Evolutionary conservation across 352 stramenopile genomes (phyloP), one percentile per base, ranked within the genome.

Genomic region (Phytophthora capsici): DNA sequence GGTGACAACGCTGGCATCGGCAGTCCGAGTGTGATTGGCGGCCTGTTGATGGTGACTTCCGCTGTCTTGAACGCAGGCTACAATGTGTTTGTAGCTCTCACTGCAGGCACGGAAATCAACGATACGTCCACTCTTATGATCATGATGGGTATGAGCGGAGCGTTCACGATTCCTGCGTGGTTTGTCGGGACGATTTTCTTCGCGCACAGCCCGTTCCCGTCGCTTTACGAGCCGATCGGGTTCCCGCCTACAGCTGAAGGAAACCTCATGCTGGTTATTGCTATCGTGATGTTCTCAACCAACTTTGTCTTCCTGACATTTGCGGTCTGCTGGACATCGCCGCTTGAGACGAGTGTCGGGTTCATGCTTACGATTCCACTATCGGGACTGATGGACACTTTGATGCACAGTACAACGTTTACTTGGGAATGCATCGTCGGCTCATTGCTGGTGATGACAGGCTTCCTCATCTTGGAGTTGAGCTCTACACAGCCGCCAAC

Each of bases 361-460:
- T 85, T 73, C 45, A 86, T 89, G 80, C 65, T 86, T 23, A 86
- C 69, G 32, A 85, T 89, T 38, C 80, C 80, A 10, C 44, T 87
- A 14, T 84, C 80, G 12, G 80, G 63, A 6, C 7, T 84, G 7
- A 60, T 84, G 30, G 78, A 89, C 55, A 74, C 69, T 8, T 25
- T 81, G 20, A 41, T 86, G 38, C 77, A 87, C 57, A 47, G 67
- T 50, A 79, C 78, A 14, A 43, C 44, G 2, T 87, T 89, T 46
- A 75, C 78, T 3, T 72, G 55, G 60, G 64, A 79, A 51, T 84
- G 78, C 34, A 73, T 89, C 20, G 55, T 71, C 4, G 80, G 77
- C 0, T 86, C 80, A 9, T 44, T 45, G 25, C 58, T 83, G 23
- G 80, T 87, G n/a, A 80, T 89, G 66, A 43, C 28, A 8, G 64